These are phyloP conservation scores for Fusarium oligoseptatum DNA, from an alignment of 2,329 filamentous ascomycete genomes.

Conservation along the genomic window DNA sequence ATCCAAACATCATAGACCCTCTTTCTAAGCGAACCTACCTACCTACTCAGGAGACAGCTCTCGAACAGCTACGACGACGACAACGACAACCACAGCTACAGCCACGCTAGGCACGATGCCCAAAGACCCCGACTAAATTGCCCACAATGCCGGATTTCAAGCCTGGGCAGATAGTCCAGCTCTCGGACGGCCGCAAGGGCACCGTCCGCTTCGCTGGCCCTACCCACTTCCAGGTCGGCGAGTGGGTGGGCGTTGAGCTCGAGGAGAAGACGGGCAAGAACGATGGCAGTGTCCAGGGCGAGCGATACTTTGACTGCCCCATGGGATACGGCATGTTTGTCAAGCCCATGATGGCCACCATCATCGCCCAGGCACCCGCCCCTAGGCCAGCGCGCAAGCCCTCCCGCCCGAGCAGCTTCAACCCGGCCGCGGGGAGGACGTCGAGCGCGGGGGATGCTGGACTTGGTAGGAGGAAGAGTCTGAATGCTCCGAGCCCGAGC, in stretches of 20 bases:
- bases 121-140: slow-evolving; percentile 37
- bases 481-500: slow-evolving; percentile 80
- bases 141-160: slow-evolving; percentile 66
- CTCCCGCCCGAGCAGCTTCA: slow-evolving; percentile 65
- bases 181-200: slow-evolving; percentile 82
- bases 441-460: slow-evolving; percentile 65
- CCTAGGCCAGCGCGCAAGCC: slow-evolving; percentile 54
- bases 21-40: slow-evolving; percentile 21
- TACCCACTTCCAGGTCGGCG: slow-evolving; percentile 83
- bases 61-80: slow-evolving; percentile 3
- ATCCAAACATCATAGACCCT: slow-evolving; percentile 16
- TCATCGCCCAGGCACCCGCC: slow-evolving; percentile 64
- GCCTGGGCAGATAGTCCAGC: slow-evolving; percentile 81
- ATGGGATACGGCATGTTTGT: slow-evolving; percentile 88
- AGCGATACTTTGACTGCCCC: slow-evolving; percentile 88
- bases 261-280: slow-evolving; percentile 89
- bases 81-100: slow-evolving; percentile 11
- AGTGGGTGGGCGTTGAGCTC: slow-evolving; percentile 92
- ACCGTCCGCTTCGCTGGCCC: slow-evolving; percentile 85
- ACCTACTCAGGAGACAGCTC: slow-evolving; percentile 37
- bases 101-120: slow-evolving; percentile 50
- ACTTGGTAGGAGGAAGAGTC: slow-evolving; percentile 73
- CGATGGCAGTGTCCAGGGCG: slow-evolving; percentile 89
- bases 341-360: slow-evolving; percentile 75
- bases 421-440: slow-evolving; percentile 54